These are phyloP conservation scores for Trametes sp. DNA, from an alignment of 1,284 basidiomycete genomes.

Conservation along the genomic window DNA sequence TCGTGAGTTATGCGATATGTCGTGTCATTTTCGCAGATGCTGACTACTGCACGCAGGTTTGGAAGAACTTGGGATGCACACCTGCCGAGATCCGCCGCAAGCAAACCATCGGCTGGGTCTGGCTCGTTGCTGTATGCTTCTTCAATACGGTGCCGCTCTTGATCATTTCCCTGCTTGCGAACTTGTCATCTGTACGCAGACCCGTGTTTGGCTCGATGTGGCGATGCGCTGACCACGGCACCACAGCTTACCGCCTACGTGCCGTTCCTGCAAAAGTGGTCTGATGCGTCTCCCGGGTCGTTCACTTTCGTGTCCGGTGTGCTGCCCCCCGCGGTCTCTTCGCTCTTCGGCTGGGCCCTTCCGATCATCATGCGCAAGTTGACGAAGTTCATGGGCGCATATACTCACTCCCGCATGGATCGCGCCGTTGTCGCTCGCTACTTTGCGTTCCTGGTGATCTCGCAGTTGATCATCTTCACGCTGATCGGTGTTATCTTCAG, in stretches of 20 bases:
- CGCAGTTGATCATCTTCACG: constrained; percentile 91
- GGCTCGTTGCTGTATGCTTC: constrained; percentile 82
- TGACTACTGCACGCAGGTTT: constrained; percentile 63
- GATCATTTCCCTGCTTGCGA: constrained; percentile 83
- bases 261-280: constrained; percentile 76
- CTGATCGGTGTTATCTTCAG: constrained; percentile 89
- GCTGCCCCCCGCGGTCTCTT: constrained; percentile 86
- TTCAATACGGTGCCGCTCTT: constrained; percentile 92
- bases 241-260: constrained; percentile 70
- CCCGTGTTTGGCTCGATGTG: constrained; percentile 7
- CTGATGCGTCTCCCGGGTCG: constrained; percentile 58
- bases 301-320: constrained; percentile 89
- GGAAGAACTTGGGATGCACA: constrained; percentile 86
- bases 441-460: constrained; percentile 91
- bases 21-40: background rate
- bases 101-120: constrained; percentile 76
- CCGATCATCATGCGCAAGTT: constrained; percentile 90
- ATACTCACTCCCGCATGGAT: constrained; percentile 83
- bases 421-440: constrained; percentile 91
- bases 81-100: constrained; percentile 72
- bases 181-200: constrained; percentile 72
- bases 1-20: constrained; percentile 56
- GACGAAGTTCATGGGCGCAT: constrained; percentile 82
- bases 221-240: background rate
- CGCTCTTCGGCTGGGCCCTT: constrained; percentile 87